phyloP scores from a whole-genome alignment of 2,329 filamentous ascomycete species.

The Claviceps sp. region DNA sequence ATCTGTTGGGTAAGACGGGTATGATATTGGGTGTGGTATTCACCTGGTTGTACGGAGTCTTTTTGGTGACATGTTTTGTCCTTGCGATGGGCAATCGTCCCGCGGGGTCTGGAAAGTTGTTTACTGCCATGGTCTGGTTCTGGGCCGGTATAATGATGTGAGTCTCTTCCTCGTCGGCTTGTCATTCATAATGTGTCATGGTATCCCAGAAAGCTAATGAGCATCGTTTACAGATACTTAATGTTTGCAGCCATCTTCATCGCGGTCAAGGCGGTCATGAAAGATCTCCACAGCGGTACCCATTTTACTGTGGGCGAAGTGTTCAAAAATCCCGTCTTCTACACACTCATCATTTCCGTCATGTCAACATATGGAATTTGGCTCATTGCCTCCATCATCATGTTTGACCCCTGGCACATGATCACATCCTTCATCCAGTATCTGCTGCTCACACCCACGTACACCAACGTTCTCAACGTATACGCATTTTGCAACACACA shows the following conservation, averaged over 20 bases:
- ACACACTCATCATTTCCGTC: slow-evolving; percentile 84
- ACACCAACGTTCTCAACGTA: slow-evolving; percentile 97
- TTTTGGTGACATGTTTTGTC: slow-evolving; percentile 88
- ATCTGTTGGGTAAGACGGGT: slow-evolving; percentile 64
- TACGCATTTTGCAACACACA: slow-evolving; percentile 98
- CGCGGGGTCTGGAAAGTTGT: slow-evolving; percentile 83
- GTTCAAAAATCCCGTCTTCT: slow-evolving; percentile 80
- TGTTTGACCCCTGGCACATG: slow-evolving; percentile 99
- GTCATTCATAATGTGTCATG: too few species aligned
- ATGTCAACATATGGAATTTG: slow-evolving; percentile 88
- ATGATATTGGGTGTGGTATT: slow-evolving; percentile 78
- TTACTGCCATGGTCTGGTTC: slow-evolving; percentile 96
- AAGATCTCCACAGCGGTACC: slow-evolving; percentile 44
- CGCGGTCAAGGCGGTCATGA: slow-evolving; percentile 72
- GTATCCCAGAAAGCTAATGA: neutral
- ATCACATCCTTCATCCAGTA: slow-evolving; percentile 93
- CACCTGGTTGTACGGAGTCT: slow-evolving; percentile 89
- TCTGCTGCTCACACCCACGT: slow-evolving; percentile 84
- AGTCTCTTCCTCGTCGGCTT: slow-evolving; percentile 18
- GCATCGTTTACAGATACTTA: slow-evolving; percentile 48
- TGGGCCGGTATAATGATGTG: slow-evolving; percentile 92
- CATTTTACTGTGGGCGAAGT: slow-evolving; percentile 59
- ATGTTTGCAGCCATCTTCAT: slow-evolving; percentile 94
- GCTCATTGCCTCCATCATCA: slow-evolving; percentile 80
- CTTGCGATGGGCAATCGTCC: slow-evolving; percentile 88